phyloP scores from a whole-genome alignment of 495 filamentous ascomycete genomes.

The Neurospora pannonica region DNA sequence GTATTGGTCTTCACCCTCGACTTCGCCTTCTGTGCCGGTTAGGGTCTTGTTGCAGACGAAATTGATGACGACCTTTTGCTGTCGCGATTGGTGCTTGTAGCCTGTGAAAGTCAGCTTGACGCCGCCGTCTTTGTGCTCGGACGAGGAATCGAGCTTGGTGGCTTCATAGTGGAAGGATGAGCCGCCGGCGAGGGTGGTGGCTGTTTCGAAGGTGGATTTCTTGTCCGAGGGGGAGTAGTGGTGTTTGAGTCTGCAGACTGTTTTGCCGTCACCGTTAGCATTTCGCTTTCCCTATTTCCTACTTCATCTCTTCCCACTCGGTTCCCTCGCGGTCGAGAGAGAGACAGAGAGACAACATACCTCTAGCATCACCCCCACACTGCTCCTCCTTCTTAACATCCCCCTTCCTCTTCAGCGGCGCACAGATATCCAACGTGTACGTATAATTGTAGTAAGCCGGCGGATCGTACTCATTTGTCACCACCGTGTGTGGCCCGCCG shows the following conservation, averaged over 20 bases:
- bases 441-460: constrained; percentile 57
- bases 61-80: constrained; percentile 30
- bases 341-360: constrained; percentile 29
- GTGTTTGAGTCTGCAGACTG: constrained; percentile 1
- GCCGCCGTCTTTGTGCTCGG: neutral
- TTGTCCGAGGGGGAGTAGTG: neutral
- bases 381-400: constrained; percentile 37
- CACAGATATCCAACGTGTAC: constrained; percentile 83
- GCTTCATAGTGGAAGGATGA: neutral
- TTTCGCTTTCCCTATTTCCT: neutral
- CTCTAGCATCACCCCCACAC: constrained; percentile 53
- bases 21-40: constrained; percentile 59
- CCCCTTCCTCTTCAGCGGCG: constrained; percentile 46
- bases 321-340: neutral
- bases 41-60: constrained; percentile 66
- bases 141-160: neutral
- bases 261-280: neutral
- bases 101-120: neutral
- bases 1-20: neutral
- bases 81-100: neutral
- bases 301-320: neutral
- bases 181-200: neutral
- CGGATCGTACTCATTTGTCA: constrained; percentile 39
- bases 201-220: neutral
- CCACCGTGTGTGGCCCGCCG: constrained; percentile 66